Base-by-base conservation (phyloP, 257 asterid genomes). In the Salvia splendens region DNA sequence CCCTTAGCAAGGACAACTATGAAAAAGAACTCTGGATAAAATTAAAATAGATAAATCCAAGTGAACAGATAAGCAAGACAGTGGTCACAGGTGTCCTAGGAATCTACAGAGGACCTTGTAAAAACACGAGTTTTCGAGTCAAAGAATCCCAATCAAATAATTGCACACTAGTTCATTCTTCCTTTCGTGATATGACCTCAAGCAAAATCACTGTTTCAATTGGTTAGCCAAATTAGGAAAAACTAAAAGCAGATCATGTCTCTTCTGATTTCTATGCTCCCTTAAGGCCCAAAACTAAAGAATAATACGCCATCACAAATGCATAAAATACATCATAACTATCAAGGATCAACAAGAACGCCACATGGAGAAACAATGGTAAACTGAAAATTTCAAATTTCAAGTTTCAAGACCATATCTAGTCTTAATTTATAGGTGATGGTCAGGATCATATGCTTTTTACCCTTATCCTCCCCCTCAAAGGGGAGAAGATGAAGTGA, bases 401-500 rank as follows among this genome's bases (percentile, higher is more conserved):
- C 40, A 36, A 24, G 28, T 24, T 24, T 24, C 40, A 36, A 24
- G 28, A 24, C 30, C 30, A 24, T 24, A 24, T 24, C 30, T 24
- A 24, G 30, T 24, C 3, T 24, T 24, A 24, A 24, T 24, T 24
- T 24, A 24, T 1, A 24, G 30, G 3, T 2, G 20, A 17, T 17
- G 20, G 1, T 17, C 20, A 17, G 20, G 20, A 45, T 7, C 28
- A 9, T 10, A 10, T n/a, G 10, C 28, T 9, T 43, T 68, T 11
- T 11, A 53, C 2, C 45, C 33, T 24, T 16, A 15, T 12, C 41
- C 30, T 55, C 30, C 30, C 3, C 30, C 17, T 32, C 30, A 46
- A 57, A 69, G 41, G 48, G 16, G 48, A 17, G 48, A 24, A 24
- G 12, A n/a, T 49, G 62, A 24, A 59, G 12, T 36, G 67, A 35